Conservation (phyloP, 2,329 filamentous ascomycete species). For the Beauveria varroae region DNA sequence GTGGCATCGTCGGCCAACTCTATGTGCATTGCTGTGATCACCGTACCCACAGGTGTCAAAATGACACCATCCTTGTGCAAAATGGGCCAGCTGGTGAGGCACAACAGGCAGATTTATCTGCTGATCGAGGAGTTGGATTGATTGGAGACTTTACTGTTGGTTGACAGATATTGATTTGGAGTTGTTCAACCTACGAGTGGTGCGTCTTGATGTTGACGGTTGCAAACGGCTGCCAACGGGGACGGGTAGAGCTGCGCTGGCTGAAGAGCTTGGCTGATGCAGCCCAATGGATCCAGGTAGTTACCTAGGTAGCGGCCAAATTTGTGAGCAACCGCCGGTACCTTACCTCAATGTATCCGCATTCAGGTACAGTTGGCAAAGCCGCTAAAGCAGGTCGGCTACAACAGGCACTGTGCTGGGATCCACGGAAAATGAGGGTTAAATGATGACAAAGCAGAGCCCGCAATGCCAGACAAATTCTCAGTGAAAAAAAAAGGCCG, state of each 20-base stretch:
- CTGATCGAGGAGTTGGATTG: background rate
- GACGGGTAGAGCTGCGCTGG: background rate
- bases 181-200: background rate
- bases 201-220: background rate
- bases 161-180: background rate
- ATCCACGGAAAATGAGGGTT: too few species aligned
- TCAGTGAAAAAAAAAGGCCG: too few species aligned
- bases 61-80: background rate
- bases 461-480: too few species aligned
- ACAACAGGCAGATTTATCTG: too few species aligned
- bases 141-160: too few species aligned
- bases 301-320: background rate
- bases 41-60: background rate
- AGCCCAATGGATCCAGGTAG: background rate
- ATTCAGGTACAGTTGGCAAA: too few species aligned
- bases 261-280: background rate
- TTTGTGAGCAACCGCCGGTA: too few species aligned
- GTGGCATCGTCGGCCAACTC: constrained; percentile 2
- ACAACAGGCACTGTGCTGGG: too few species aligned
- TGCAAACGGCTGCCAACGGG: background rate
- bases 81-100: background rate
- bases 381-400: too few species aligned
- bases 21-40: background rate
- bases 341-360: too few species aligned
- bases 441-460: too few species aligned